phyloP scores from a whole-genome alignment of 2,329 filamentous ascomycete genomes.

The Daldinia sp. region DNA sequence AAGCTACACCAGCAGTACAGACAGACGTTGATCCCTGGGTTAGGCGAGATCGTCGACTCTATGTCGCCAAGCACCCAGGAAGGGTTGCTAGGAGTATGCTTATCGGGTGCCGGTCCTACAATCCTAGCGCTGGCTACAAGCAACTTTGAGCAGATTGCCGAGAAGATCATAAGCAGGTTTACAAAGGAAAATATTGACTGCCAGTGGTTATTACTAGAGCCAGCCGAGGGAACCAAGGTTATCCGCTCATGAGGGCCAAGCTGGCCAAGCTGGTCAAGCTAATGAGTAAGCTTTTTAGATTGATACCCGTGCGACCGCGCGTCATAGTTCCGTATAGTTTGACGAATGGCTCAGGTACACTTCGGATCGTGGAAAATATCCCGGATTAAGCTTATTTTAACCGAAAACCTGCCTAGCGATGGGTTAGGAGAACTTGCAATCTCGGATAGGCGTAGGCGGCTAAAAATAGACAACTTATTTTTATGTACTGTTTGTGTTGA shows the following conservation, averaged over 20 bases:
- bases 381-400: conserved; percentile 21
- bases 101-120: conserved; percentile 93
- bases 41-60: conserved; percentile 88
- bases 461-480: conserved; percentile 18
- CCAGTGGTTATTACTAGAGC: conserved; percentile 87
- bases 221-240: conserved; percentile 72
- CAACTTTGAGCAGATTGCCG: conserved; percentile 87
- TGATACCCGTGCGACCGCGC: conserved; percentile 9
- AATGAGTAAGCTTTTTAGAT: neutral
- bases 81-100: conserved; percentile 90
- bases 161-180: conserved; percentile 79
- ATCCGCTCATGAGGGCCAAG: conserved; percentile 27
- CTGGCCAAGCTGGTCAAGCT: too few species aligned
- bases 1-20: conserved; percentile 98
- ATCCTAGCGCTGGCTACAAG: conserved; percentile 91
- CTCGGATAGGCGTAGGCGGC: conserved; percentile 6
- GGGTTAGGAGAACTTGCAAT: neutral
- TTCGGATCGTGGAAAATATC: neutral
- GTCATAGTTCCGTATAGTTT: neutral
- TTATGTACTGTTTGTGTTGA: neutral
- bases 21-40: conserved; percentile 86
- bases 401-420: neutral
- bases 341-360: neutral
- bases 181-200: conserved; percentile 77
- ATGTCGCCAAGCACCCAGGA: conserved; percentile 89